Evolutionary conservation across 176 grass and related monocot species (phyloP).

Genomic region (Cenchrus purpureus): DNA sequence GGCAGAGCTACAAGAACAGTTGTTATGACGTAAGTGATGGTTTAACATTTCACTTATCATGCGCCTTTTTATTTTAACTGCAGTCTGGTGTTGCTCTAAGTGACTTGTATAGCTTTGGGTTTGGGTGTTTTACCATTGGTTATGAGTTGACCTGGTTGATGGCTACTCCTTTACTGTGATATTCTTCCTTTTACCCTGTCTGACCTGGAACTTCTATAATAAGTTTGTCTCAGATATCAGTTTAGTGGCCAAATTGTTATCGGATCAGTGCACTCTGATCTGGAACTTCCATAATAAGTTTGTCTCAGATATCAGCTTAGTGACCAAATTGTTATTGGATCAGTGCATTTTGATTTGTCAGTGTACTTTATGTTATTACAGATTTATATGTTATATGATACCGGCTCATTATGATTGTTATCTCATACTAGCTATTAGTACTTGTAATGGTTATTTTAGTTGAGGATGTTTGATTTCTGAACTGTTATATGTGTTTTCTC

Average conservation of each 20-base stretch:
- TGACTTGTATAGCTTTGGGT: background rate
- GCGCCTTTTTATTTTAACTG: background rate
- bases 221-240: conserved; percentile 6
- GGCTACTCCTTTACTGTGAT: background rate
- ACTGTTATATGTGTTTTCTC: background rate
- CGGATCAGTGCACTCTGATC: no score
- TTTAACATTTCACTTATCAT: conserved; percentile 23
- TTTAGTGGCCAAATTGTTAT: background rate
- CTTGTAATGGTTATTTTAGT: background rate
- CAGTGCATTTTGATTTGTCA: background rate
- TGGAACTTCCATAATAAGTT: no score
- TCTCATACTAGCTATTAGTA: background rate
- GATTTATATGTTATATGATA: conserved; percentile 5
- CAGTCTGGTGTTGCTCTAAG: background rate
- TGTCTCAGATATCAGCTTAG: no score
- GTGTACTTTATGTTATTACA: conserved; percentile 11
- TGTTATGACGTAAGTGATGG: conserved; percentile 61
- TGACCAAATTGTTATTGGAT: background rate
- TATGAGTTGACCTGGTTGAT: background rate
- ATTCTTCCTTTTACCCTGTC: conserved; percentile 11
- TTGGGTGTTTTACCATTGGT: conserved; percentile 8
- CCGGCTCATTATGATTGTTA: background rate
- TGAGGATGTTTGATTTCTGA: conserved; percentile 6
- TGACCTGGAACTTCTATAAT: background rate
- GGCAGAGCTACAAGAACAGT: conserved; percentile 78